Conservation (phyloP, 768 basidiomycete genomes). For the Butyriboletus loyo region DNA sequence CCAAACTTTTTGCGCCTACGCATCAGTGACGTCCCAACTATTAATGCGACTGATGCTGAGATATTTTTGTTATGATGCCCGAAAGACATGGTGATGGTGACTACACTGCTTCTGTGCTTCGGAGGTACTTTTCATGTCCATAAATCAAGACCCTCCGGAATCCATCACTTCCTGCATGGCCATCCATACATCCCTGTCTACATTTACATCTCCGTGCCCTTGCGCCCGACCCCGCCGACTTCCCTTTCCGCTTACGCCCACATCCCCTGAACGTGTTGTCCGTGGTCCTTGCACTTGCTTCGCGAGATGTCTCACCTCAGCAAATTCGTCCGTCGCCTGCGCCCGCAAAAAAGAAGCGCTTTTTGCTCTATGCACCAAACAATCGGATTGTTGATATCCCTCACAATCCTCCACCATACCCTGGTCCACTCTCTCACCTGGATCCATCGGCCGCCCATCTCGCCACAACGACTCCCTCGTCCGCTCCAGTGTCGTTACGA, state of each 20-base stretch:
- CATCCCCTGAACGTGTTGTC: background rate
- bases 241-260: background rate
- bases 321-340: slow-evolving; percentile 70
- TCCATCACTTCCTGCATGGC: slow-evolving; percentile 26
- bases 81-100: background rate
- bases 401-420: background rate
- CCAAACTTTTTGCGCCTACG: too few relatives aligned
- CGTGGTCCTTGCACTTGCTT: slow-evolving; percentile 35
- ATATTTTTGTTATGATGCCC: too few relatives aligned
- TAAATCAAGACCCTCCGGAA: background rate
- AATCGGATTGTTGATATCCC: slow-evolving; percentile 57
- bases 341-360: slow-evolving; percentile 69
- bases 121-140: background rate
- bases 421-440: slow-evolving; percentile 2
- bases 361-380: slow-evolving; percentile 60
- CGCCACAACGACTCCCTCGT: slow-evolving; percentile 70
- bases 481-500: slow-evolving; percentile 57
- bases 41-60: too few relatives aligned
- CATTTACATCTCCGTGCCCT: slow-evolving; percentile 2
- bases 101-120: background rate
- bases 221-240: slow-evolving; percentile 13
- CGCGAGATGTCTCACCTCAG: slow-evolving; percentile 68
- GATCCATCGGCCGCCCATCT: slow-evolving; percentile 56
- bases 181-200: slow-evolving; percentile 16
- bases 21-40: too few relatives aligned